Conservation (phyloP, 495 filamentous ascomycete genomes). For the Neurospora sp. region DNA sequence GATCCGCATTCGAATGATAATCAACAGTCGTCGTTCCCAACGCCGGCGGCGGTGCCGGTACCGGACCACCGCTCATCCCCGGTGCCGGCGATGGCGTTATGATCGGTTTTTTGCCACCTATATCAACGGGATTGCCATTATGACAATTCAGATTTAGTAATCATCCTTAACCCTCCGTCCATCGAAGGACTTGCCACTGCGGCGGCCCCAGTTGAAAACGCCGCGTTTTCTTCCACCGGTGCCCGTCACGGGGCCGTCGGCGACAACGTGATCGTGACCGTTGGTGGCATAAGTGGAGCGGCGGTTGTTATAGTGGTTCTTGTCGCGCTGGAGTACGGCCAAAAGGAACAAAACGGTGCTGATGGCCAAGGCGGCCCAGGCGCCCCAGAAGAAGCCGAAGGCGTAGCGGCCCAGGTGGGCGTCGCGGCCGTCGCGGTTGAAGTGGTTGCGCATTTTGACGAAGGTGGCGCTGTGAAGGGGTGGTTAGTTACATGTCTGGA, state of each 20-base stretch:
- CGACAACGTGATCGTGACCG: neutral
- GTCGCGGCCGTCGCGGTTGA: conserved; percentile 44
- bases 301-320: neutral
- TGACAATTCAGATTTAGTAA: conserved; percentile 24
- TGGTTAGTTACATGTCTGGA: neutral
- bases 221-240: neutral
- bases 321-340: conserved; percentile 22
- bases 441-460: conserved; percentile 65
- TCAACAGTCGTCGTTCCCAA: neutral
- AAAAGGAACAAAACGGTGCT: conserved; percentile 63
- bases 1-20: neutral
- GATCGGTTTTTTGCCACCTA: neutral
- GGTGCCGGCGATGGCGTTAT: neutral
- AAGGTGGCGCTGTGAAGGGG: conserved; percentile 40
- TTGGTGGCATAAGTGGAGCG: neutral
- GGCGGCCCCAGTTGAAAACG: conserved; percentile 14
- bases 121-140: too few species aligned
- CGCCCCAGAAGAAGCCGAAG: conserved; percentile 81
- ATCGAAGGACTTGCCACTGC: conserved; percentile 36
- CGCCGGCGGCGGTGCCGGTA: neutral
- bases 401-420: conserved; percentile 61
- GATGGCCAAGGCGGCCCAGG: conserved; percentile 58
- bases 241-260: neutral
- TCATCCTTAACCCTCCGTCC: conserved; percentile 55
- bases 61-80: neutral